Base-by-base conservation (phyloP, 2,329 filamentous ascomycete genomes). In the Neopestalotiopsis clavispora region DNA sequence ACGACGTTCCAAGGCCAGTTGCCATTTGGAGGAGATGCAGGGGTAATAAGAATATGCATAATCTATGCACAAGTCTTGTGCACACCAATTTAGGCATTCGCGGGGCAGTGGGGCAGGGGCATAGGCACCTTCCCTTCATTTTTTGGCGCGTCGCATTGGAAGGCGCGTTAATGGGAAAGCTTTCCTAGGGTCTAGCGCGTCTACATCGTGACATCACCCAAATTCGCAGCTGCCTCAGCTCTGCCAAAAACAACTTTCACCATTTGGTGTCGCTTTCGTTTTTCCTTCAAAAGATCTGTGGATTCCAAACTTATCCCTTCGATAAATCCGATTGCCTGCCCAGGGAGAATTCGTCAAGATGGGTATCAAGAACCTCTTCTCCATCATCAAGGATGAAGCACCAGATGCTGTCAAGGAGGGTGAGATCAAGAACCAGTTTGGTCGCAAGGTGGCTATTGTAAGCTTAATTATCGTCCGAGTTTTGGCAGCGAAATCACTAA, bases 341-440 rank as follows among this genome's bases (percentile, higher is more conserved):
- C 9, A 1, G 6, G 45, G 28, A 38, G 4, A 40, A 57, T 17
- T 52, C 58, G 75, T 74, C 73, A 84, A 73, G 56, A 90, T 90
- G 86, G 86, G 89, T 80, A 91, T 91, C 75, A 91, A 91, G 85
- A 89, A 93, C 75, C 88, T 96, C 58, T 94, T 91, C 80, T 87
- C 89, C 73, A 91, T 96, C 80, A 94, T 96, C 82, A 92, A 93
- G 77, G 95, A 98, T 78, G 92, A 98, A 84, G 93, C 94, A 73
- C 96, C 96, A n/a, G 93, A 95, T 83, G 92, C 96, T 42, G 89
- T 98, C 86, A 98, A 98, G 82, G 92, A 94, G 78, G 94, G 96
- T 70, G 96, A 99, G 79, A 99, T 99, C 86, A 99, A 99, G 84
- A 95, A 95, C 75, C 96, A 99, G 74, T 99, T 99, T 79, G 96